Evolutionary conservation across 371 early-diverging fungal species (phyloP).

Genomic region (Mucor racemosus): DNA sequence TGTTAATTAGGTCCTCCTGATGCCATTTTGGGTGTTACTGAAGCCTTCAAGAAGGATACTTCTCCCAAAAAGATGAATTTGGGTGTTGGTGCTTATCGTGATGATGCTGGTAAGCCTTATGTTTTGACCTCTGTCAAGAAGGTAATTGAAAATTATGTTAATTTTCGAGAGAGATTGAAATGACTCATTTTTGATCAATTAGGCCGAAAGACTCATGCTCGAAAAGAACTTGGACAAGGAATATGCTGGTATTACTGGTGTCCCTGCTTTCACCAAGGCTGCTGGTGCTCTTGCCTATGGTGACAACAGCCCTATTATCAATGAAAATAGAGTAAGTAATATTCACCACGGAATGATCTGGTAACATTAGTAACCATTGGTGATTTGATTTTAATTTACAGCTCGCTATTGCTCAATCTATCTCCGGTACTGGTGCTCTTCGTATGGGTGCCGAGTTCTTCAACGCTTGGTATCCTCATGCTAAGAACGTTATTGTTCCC

Average conservation of each 20-base stretch:
- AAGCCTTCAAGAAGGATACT: constrained; percentile 93
- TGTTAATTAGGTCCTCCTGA: constrained; percentile 84
- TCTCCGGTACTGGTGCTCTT: constrained; percentile 98
- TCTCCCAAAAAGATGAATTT: constrained; percentile 96
- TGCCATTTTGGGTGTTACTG: constrained; percentile 95
- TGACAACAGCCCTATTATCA: constrained; percentile 70
- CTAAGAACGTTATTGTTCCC: constrained; percentile 92
- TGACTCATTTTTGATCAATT: constrained; percentile 16
- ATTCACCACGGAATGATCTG: background rate
- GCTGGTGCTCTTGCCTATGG: constrained; percentile 92
- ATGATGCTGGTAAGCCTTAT: constrained; percentile 92
- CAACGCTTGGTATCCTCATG: constrained; percentile 77
- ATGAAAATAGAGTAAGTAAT: constrained; percentile 69
- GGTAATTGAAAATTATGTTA: constrained; percentile 43
- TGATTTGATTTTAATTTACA: constrained; percentile 24
- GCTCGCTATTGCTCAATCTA: constrained; percentile 91
- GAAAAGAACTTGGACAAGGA: constrained; percentile 87
- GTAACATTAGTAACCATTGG: background rate
- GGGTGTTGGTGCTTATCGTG: constrained; percentile 98
- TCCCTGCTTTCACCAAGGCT: constrained; percentile 81
- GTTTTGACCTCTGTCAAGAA: constrained; percentile 88
- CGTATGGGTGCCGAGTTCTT: constrained; percentile 95
- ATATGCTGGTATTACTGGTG: constrained; percentile 95
- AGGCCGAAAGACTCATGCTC: constrained; percentile 84
- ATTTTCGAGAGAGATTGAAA: background rate